phyloP scores from a whole-genome alignment of 2,329 filamentous ascomycete species.

The Aspergillus japonicus region DNA sequence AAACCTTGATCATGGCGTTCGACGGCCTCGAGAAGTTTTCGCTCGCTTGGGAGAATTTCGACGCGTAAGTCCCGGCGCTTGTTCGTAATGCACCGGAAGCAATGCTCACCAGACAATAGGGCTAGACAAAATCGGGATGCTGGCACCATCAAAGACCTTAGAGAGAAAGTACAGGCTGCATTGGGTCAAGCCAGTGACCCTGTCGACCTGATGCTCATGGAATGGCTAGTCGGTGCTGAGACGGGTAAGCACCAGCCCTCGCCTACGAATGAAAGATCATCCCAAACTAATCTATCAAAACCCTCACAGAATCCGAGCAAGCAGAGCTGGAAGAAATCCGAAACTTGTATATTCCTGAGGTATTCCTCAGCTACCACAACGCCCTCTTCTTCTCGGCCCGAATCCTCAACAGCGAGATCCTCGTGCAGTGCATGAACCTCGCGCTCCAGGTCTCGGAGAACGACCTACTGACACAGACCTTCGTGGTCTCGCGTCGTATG shows the following conservation, averaged over 20 bases:
- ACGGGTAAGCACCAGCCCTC: conserved; percentile 50
- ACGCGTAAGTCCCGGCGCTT: conserved; percentile 34
- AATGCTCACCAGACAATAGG: conserved; percentile 19
- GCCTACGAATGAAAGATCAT: not conserved
- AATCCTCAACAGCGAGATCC: conserved; percentile 69
- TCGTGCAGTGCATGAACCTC: conserved; percentile 85
- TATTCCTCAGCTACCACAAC: conserved; percentile 78
- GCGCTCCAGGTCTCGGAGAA: conserved; percentile 72
- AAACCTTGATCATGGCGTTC: conserved; percentile 64
- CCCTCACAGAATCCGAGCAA: conserved; percentile 53
- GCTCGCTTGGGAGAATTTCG: conserved; percentile 50
- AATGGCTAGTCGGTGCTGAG: conserved; percentile 60
- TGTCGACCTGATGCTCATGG: conserved; percentile 60
- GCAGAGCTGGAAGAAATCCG: conserved; percentile 65
- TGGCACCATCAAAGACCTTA: conserved; percentile 50
- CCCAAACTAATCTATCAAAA: conserved; percentile 11
- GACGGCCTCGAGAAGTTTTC: conserved; percentile 68
- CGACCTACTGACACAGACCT: conserved; percentile 64
- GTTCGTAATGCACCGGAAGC: not conserved
- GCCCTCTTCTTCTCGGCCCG: conserved; percentile 77
- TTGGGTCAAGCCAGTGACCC: conserved; percentile 56
- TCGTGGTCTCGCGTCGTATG: conserved; percentile 66
- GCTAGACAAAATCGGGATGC: conserved; percentile 36
- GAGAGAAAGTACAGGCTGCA: conserved; percentile 54
- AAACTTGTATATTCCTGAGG: conserved; percentile 78